Base-by-base conservation (phyloP, 1,284 basidiomycete genomes). In the Laetiporus sulphureus region DNA sequence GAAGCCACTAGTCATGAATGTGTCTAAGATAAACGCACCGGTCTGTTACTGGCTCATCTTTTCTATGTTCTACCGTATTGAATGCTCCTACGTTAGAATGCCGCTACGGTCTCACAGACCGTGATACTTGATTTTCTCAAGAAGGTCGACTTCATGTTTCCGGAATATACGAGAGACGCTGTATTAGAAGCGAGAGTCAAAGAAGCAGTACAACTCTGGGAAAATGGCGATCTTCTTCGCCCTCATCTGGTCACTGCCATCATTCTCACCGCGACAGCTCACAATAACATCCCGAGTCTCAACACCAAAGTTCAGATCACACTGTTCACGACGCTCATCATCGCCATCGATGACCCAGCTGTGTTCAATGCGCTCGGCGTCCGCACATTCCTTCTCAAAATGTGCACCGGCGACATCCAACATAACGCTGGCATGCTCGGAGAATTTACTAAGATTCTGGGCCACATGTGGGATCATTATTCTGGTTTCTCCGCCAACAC, bases 221-320 rank as follows among this genome's bases (percentile, higher is more conserved):
- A 33, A 16, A 33, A 8, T 16, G 32, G 15, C 7, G 8, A 7
- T n/a, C 6, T n/a, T 15, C 11, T 33, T 34, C 15, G 24, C 7
- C 42, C 35, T 10, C 34, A 38, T 22, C 19, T 40, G 27, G 18
- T 32, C 5, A 25, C 40, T 4, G 40, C 38, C 4, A 24, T 48
- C 15, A 22, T 31, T n/a, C 41, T 48, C 7, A 34, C 46, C 19
- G 33, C 32, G 10, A n/a, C 29, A 8, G 27, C 29, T 3, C 49
- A 47, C 36, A 21, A 38, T 15, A 45, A 52, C 34, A 49, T 43
- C 10, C 22, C 32, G 15, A 37, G 23, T 15, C n/a, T 41, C 36
- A 45, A 45, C 12, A 30, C 38, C 5, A 48, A 47, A 32, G 32
- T 49, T 16, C 27, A 35, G 24, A 41, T 52, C 32, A 39, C 50